Conservation (phyloP, 2,329 filamentous ascomycete species). For the Bipolaris bicolor region DNA sequence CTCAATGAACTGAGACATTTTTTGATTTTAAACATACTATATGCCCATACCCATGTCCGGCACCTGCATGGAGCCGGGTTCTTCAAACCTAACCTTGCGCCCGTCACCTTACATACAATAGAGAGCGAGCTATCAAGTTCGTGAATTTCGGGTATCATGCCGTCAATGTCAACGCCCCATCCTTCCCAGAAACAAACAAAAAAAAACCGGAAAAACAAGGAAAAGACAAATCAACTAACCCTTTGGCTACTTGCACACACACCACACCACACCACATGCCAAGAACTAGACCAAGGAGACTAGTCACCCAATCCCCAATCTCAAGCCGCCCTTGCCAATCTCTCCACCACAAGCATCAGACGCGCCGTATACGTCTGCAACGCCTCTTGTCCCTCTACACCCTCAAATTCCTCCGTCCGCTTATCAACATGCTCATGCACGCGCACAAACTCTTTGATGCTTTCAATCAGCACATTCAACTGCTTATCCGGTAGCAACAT, state of each 20-base stretch:
- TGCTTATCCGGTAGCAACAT: slow-evolving; percentile 54
- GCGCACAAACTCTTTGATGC: slow-evolving; percentile 66
- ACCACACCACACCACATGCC: too few species aligned
- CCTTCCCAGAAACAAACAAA: background rate
- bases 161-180: background rate
- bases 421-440: slow-evolving; percentile 65
- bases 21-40: slow-evolving; percentile 1
- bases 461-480: slow-evolving; percentile 59
- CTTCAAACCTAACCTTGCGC: background rate
- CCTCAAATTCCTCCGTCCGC: slow-evolving; percentile 52
- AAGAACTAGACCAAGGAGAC: too few species aligned
- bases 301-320: background rate
- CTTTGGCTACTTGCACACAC: too few species aligned
- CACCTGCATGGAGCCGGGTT: background rate
- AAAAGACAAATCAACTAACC: too few species aligned
- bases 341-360: slow-evolving; percentile 59
- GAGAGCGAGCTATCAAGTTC: background rate
- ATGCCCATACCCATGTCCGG: background rate
- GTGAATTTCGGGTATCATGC: slow-evolving; percentile 11
- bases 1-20: slow-evolving; percentile 3
- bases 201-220: too few species aligned
- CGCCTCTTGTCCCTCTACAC: slow-evolving; percentile 55
- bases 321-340: slow-evolving; percentile 44
- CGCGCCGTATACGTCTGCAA: slow-evolving; percentile 60
- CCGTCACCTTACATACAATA: background rate